A percentile compares a stretch with the other conserved stretches of the same genome.
phyloP scores from a whole-genome alignment of 768 basidiomycete species.

The Botryobasidium botryosum region DNA sequence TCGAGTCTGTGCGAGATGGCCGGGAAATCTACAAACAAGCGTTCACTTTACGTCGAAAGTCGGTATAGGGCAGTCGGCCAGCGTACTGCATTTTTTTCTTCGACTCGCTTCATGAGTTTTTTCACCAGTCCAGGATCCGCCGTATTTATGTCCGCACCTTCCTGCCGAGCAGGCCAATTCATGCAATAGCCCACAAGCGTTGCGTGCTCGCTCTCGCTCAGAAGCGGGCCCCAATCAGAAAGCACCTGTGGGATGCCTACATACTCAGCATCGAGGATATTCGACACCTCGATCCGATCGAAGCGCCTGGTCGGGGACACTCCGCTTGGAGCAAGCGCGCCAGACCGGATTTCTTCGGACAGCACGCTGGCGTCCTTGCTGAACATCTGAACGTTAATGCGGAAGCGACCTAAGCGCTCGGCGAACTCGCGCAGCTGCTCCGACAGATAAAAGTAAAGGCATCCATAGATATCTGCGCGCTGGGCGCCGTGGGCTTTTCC shows the following conservation, averaged over 20 bases:
- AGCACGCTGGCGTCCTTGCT: slow-evolving; percentile 27
- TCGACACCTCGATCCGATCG: slow-evolving; percentile 34
- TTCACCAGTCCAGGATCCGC: too few species aligned
- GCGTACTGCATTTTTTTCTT: too few species aligned
- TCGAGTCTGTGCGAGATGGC: too few species aligned
- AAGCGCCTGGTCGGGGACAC: slow-evolving; percentile 20
- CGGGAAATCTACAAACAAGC: too few species aligned
- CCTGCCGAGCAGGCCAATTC: too few species aligned
- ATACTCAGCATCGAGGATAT: slow-evolving; percentile 28
- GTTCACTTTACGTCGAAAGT: too few species aligned
- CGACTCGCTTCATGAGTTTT: too few species aligned
- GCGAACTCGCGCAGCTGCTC: slow-evolving; percentile 26
- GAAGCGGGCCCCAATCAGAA: slow-evolving; percentile 24
- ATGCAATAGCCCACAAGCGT: too few species aligned
- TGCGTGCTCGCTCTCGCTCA: too few species aligned
- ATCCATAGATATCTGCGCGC: slow-evolving; percentile 32
- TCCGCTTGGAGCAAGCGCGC: slow-evolving; percentile 10
- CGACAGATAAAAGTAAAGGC: slow-evolving; percentile 31
- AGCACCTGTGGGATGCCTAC: slow-evolving; percentile 23
- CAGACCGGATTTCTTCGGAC: slow-evolving; percentile 20
- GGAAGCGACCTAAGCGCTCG: slow-evolving; percentile 20
- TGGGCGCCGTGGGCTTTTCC: too few species aligned
- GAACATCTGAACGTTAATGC: slow-evolving; percentile 22
- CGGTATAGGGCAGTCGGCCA: too few species aligned
- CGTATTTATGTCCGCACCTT: too few species aligned